Evolutionary conservation across 306 rosid species (phyloP), one percentile per base, ranked within the genome.

Genomic region (Echinosophora koreensis): DNA sequence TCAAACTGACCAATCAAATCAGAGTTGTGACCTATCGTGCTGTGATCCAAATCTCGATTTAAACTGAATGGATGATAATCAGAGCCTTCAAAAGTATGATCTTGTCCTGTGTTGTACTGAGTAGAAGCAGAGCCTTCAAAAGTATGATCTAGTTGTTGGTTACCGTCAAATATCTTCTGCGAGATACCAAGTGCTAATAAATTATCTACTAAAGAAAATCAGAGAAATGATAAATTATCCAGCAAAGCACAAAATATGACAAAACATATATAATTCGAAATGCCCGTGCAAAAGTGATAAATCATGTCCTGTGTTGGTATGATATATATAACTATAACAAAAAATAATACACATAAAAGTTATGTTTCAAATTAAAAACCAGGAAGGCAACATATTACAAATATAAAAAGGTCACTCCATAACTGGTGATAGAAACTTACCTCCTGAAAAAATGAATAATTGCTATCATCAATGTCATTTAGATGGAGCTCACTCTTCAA

Each of bases 151-250:
- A 67, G 87, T 46, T 83, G 88, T 41, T 50, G 87, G 49, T 82
- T 83, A 77, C 72, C 86, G 79, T 81, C 80, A 71, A 76, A 83
- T 79, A 79, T 78, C 52, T 89, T 90, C 97, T 94, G 96, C 84
- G 76, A 84, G 44, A 82, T 52, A 76, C 65, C 42, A 69, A 81
- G 59, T 15, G 78, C 61, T 41, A 42, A 47, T 69, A 60, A 74
- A 67, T 50, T 61, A 67, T 80, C 69, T 5, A 69, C 57, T 64
- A 67, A 80, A 35, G 30, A 79, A 73, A 69, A 50, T 6, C 37
- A 69, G 54, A 34, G 9, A 51, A 63, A 79, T 13, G 42, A 42
- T 39, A 69, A 11, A 72, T 35, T 60, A 60, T 54, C 65, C 38
- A 67, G 55, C n/a, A 50, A 62, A 54, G 34, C 73, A 76, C 3